Percentiles rank a stretch among this genome's conserved stretches.
Conservation (phyloP, 129 eudicot species). For the Tanacetum coccineum region DNA sequence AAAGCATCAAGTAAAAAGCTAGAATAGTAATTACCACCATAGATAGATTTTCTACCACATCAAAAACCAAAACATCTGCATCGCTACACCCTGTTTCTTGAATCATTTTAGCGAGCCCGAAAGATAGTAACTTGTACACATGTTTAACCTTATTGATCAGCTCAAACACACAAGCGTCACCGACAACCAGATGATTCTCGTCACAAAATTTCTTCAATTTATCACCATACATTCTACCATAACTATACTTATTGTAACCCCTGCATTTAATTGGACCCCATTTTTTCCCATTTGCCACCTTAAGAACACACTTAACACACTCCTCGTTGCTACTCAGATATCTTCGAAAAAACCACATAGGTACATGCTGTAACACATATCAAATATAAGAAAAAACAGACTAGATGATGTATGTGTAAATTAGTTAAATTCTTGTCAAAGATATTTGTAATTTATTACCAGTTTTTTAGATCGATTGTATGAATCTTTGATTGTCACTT, state of each 20-base stretch:
- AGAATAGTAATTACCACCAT: background rate
- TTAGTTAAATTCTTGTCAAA: background rate
- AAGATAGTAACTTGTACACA: too few species aligned
- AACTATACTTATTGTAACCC: background rate
- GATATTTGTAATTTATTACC: background rate
- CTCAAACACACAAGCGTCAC: too few species aligned
- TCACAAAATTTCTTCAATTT: too few species aligned
- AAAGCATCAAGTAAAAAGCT: too few species aligned
- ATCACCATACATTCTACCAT: too few species aligned
- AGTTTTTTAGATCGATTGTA: background rate
- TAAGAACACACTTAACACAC: background rate
- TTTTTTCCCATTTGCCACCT: background rate
- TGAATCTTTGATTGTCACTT: background rate
- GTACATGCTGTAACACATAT: constrained; percentile 6
- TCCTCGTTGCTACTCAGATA: background rate
- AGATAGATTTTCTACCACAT: background rate
- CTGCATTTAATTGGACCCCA: constrained; percentile 25
- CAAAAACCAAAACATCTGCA: too few species aligned
- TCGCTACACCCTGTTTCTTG: too few species aligned
- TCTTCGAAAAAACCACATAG: background rate
- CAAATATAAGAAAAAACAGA: background rate
- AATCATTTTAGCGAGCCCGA: too few species aligned
- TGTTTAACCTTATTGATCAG: too few species aligned
- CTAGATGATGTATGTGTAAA: background rate
- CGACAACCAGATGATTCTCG: too few species aligned